Evolutionary conservation across 176 grass and related monocot species (phyloP).

Genomic region (Bromus sterilis): DNA sequence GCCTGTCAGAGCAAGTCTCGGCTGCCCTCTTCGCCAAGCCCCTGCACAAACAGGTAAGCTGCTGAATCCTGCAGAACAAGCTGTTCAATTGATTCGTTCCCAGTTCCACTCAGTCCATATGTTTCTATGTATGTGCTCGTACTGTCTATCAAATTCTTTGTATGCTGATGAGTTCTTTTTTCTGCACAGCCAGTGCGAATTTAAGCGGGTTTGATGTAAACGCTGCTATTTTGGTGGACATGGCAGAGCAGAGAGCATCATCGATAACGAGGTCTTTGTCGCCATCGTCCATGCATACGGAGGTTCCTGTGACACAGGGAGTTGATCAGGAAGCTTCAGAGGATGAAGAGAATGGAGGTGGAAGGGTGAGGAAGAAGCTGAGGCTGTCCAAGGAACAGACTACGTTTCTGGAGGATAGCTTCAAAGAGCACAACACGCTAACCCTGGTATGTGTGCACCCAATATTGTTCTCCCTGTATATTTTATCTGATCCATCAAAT

Average conservation of each 20-base stretch:
- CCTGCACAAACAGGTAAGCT: constrained; percentile 13
- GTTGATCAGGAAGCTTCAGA: constrained; percentile 28
- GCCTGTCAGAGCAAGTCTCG: neutral
- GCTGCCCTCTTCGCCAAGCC: neutral
- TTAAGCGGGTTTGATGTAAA: constrained; percentile 28
- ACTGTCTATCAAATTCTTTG: neutral
- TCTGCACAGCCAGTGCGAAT: constrained; percentile 26
- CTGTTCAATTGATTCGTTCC: constrained; percentile 1
- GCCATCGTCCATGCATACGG: constrained; percentile 5
- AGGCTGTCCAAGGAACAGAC: constrained; percentile 78
- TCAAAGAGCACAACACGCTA: constrained; percentile 72
- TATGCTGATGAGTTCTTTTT: constrained; percentile 14
- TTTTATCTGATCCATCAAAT: neutral
- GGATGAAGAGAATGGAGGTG: constrained; percentile 14
- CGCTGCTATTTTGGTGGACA: neutral
- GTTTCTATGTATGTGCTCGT: constrained; percentile 8
- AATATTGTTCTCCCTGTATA: neutral
- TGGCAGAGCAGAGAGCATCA: neutral
- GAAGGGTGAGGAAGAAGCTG: constrained; percentile 54
- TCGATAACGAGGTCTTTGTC: constrained; percentile 2
- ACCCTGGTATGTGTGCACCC: constrained; percentile 17
- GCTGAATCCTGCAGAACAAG: neutral
- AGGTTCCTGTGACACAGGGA: neutral
- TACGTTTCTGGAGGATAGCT: constrained; percentile 70
- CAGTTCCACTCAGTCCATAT: neutral